Base-by-base conservation (phyloP, 2,329 filamentous ascomycete genomes). In the Pseudofabraea citricarpa region DNA sequence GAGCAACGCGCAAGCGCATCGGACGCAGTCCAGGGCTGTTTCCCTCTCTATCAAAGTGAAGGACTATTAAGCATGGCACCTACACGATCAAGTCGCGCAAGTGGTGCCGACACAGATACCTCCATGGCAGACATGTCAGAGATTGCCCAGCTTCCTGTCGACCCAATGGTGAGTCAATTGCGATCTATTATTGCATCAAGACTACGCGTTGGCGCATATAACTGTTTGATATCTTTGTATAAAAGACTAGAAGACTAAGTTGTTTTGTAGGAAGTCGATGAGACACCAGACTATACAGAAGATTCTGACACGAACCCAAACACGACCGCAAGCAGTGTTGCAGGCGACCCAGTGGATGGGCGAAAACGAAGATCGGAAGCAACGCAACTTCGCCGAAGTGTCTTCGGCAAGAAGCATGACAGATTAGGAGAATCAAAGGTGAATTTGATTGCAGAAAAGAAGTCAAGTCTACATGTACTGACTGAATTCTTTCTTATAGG, bases 341-440 rank as follows among this genome's bases (percentile, higher is more conserved):
- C 77, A 43, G 91, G 90, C 42, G 91, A 96, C 55, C 67, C 70
- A 33, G 54, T 63, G 37, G 91, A 97, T 70, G 90, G 89, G 22
- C 83, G 90, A 41, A 94, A 86, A 71, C 82, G 84, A 61, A 82
- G 91, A 56, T 85, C 88, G 44, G 90, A 96, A 61, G 90, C 85
- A 46, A 89, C 90, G 53, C 85, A 94, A 65, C 75, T 97, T 60
- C 85, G 93, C 44, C 87, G 94, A 64, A 95, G 84, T 64, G 88
- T 96, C 49, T 85, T 96, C 57, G 90, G 90, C 60, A 95, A 88
- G 74, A 96, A 98, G 65, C 93, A 96, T 61, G 89, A 95, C 59
- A 80, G 85, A 41, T 68, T 98, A 6, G 90, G 91, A 60, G 89
- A 95, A 62, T 95, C 87, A 39, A 97, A 95, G 81, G 89, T 91